Conservation (phyloP, 2,329 filamentous ascomycete species). For the Trichoderma asperellum region DNA sequence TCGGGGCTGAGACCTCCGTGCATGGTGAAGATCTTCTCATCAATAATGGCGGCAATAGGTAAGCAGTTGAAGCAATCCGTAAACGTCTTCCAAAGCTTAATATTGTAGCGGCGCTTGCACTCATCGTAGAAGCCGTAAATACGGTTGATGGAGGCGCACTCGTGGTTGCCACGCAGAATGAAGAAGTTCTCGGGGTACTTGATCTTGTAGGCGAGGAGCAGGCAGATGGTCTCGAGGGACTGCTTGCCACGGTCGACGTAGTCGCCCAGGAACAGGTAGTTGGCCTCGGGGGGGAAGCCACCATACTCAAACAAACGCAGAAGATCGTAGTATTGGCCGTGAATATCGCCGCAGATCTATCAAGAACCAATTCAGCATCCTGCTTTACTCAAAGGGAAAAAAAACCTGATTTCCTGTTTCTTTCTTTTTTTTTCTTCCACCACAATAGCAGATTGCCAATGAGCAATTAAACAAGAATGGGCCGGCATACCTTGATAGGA, state of each 20-base stretch:
- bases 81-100: constrained; percentile 99
- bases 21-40: constrained; percentile 99
- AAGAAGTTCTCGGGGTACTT: constrained; percentile 99
- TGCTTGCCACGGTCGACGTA: constrained; percentile 99
- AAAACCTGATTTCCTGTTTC: neutral
- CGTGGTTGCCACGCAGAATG: constrained; percentile 96
- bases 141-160: constrained; percentile 97
- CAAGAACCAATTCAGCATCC: neutral
- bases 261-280: constrained; percentile 99
- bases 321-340: constrained; percentile 98
- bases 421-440: neutral
- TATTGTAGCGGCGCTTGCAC: constrained; percentile 98
- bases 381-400: neutral
- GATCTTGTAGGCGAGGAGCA: constrained; percentile 98
- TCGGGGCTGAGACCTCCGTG: constrained; percentile 96
- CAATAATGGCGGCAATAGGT: constrained; percentile 97
- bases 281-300: constrained; percentile 96
- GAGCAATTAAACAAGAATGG: constrained; percentile 12
- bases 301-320: constrained; percentile 97
- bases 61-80: constrained; percentile 99
- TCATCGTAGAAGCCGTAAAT: constrained; percentile 99
- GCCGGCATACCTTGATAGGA: constrained; percentile 85
- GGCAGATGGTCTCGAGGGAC: constrained; percentile 96
- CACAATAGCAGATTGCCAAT: neutral
- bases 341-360: constrained; percentile 98